Conservation (phyloP, 495 filamentous ascomycete species). For the Rhypophila decipiens region DNA sequence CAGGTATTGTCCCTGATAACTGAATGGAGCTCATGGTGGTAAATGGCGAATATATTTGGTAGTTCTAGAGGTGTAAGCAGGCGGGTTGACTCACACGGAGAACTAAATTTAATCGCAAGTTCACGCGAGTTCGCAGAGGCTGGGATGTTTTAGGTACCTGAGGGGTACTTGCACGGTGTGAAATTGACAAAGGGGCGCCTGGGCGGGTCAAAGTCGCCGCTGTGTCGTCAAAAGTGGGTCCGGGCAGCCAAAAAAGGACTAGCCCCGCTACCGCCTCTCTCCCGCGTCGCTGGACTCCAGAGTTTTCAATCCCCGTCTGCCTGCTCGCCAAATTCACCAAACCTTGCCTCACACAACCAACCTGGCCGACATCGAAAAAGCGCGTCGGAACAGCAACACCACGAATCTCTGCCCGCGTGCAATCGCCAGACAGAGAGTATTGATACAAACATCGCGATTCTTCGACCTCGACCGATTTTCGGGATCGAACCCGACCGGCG, state of each 20-base stretch:
- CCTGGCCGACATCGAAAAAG: slow-evolving; percentile 27
- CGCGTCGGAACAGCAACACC: slow-evolving; percentile 29
- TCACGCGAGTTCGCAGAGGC: no score
- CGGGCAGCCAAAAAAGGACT: slow-evolving; percentile 1
- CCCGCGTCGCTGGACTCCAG: slow-evolving; percentile 11
- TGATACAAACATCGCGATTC: slow-evolving; percentile 20
- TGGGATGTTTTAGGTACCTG: no score
- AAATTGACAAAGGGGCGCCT: no score
- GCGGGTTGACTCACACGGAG: no score
- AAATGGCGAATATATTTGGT: no score
- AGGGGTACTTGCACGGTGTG: no score
- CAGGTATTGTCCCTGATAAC: no score
- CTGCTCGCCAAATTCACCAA: slow-evolving; percentile 23
- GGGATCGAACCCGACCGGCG: slow-evolving; percentile 8
- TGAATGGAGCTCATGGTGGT: no score
- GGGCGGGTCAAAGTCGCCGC: not conserved
- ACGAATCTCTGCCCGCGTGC: slow-evolving; percentile 20
- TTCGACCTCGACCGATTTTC: slow-evolving; percentile 20
- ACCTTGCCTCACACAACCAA: slow-evolving; percentile 22
- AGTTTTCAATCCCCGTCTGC: slow-evolving; percentile 22
- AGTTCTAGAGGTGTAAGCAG: no score
- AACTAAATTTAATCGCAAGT: no score
- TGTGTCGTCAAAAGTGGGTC: slow-evolving; percentile 11
- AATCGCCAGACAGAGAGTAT: no score
- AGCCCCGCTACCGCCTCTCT: slow-evolving; percentile 8